A percentile compares a stretch with the other conserved stretches of the same genome.
These are phyloP conservation scores for Eleusine indica DNA, from an alignment of 176 grass and related monocot species.

Conservation along the genomic window DNA sequence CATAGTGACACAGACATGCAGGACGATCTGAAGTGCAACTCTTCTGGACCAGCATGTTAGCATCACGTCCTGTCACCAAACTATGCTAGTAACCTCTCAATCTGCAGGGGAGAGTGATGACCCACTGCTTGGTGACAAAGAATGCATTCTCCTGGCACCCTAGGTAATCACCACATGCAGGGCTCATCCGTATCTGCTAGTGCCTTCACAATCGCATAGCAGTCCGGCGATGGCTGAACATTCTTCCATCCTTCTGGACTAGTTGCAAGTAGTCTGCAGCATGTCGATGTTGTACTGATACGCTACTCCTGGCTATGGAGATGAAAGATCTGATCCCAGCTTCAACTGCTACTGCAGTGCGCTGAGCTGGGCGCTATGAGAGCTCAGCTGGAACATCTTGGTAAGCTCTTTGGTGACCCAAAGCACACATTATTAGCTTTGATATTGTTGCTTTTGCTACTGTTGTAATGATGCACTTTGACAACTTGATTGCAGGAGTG, in stretches of 20 bases:
- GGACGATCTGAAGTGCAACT: not conserved
- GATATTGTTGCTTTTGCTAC: not conserved
- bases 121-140: not conserved
- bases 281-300: not conserved
- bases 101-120: not conserved
- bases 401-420: not conserved
- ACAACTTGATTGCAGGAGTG: not conserved
- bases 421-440: not conserved
- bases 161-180: conserved; percentile 2
- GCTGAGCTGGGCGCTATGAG: not conserved
- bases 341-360: not conserved
- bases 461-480: not conserved
- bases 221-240: not conserved
- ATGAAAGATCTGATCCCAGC: not conserved
- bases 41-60: not conserved
- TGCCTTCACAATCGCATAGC: not conserved
- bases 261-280: conserved; percentile 18
- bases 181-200: not conserved
- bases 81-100: not conserved
- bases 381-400: conserved; percentile 14
- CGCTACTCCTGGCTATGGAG: not conserved
- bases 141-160: not conserved
- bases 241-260: not conserved
- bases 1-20: not conserved
- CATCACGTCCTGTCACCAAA: not conserved